Base-by-base conservation (phyloP, 257 asterid genomes). In the Fraxinus anomala region DNA sequence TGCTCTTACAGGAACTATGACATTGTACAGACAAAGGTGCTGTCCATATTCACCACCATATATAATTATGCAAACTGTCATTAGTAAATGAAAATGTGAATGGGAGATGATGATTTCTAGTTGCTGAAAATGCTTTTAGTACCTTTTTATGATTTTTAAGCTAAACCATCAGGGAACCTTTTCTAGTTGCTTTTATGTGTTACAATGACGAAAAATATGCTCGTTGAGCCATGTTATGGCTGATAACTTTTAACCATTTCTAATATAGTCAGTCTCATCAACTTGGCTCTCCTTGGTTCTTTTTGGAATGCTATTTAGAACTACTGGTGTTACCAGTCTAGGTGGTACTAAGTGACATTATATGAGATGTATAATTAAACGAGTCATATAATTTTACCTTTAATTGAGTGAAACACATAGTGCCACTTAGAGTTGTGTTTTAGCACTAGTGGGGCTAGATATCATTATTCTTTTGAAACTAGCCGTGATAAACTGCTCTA, bases 1-100 rank as follows among this genome's bases (percentile, higher is more conserved):
- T 89, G 97, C 85, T 89, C 81, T 31, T 96, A 71, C 85, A 96
- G 82, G 83, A 96, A 96, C 83, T 96, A 85, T 80, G 99, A 96
- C 84, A 68, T 91, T 33, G 73, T 82, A 21, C 91, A 85, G 54
- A 76, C 98, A 21, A 91, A 89, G 98, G 99, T 95, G 77, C 70
- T 66, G 74, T 28, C 44, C 59, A 26, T 16, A 33, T 26, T 73
- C 59, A 72, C 75, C 47, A 37, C 24, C 49, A 51, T 59, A 9
- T 28, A 40, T 26, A 21, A 49, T 23, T 14, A 31, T 7, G 73
- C 73, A 31, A 12, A 1, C 73, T 36, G 47, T 36, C 51, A 44
- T 19, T 21, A 75, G 34, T 49, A 68, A 78, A 34, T 31, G 37
- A 74, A 63, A 63, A 28, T 39, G 10, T 24, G 68, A 39, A 37